phyloP scores from a whole-genome alignment of 1,139 yeast species.

The Yamadazyma triangularis region DNA sequence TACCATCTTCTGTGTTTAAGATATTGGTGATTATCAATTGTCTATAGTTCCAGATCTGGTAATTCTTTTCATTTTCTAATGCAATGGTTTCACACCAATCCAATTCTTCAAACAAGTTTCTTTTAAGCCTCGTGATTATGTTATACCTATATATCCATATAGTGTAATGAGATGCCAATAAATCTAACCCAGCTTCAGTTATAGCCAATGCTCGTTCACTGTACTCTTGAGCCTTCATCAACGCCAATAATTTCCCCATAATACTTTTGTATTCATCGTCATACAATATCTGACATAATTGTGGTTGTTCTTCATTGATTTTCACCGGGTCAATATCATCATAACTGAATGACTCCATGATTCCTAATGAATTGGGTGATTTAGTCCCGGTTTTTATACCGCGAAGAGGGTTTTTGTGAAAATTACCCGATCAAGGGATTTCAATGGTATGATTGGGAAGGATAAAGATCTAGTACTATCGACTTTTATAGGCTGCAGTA shows the following conservation, averaged over 20 bases:
- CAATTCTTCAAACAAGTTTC: constrained; percentile 46
- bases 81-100: constrained; percentile 80
- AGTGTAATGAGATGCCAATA: constrained; percentile 88
- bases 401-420: no score
- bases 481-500: constrained; percentile 6
- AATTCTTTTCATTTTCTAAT: constrained; percentile 76
- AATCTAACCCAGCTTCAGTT: constrained; percentile 57
- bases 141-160: constrained; percentile 79
- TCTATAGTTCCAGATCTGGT: constrained; percentile 94
- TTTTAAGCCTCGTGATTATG: constrained; percentile 39
- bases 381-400: not conserved
- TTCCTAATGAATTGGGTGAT: not conserved
- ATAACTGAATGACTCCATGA: constrained; percentile 11
- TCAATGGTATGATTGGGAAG: constrained; percentile 4
- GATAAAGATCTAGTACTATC: constrained; percentile 8
- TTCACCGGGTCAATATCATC: constrained; percentile 39
- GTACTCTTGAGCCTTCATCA: constrained; percentile 57
- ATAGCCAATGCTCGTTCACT: constrained; percentile 68
- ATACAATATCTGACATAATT: constrained; percentile 75
- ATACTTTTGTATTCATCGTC: constrained; percentile 60
- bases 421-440: constrained; percentile 1
- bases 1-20: constrained; percentile 8
- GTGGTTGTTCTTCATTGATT: constrained; percentile 44
- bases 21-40: constrained; percentile 49
- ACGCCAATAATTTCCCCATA: constrained; percentile 60